Percentiles rank a stretch among this genome's conserved stretches.
Evolutionary conservation across 768 basidiomycete species (phyloP).

Genomic region (Psilocybe sp.): DNA sequence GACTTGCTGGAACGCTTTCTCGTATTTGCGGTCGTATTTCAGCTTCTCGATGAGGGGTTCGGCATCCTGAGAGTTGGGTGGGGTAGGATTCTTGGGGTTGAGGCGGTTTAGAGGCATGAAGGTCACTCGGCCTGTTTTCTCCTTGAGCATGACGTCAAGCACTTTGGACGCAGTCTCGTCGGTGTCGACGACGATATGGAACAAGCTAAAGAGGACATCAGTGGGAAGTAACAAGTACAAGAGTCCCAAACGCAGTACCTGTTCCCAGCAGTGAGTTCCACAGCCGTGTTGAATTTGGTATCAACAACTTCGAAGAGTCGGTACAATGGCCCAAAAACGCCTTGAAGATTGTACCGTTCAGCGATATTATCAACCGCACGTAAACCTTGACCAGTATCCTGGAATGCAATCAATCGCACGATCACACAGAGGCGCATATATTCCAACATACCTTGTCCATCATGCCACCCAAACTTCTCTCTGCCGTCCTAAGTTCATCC

Average conservation of each 20-base stretch:
- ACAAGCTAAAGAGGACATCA: conserved; percentile 55
- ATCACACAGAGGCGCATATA: background rate
- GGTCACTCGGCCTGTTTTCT: conserved; percentile 92
- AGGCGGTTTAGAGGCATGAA: conserved; percentile 98
- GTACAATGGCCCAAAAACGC: conserved; percentile 93
- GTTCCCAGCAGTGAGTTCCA: conserved; percentile 94
- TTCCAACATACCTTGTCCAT: conserved; percentile 84
- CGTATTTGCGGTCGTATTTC: conserved; percentile 63
- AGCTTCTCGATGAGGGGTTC: conserved; percentile 84
- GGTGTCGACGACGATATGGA: conserved; percentile 97
- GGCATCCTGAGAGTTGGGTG: conserved; percentile 72
- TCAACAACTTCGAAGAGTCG: conserved; percentile 90
- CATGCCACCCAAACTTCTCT: conserved; percentile 79
- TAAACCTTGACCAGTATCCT: conserved; percentile 92
- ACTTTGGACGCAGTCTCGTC: conserved; percentile 90
- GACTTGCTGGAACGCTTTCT: conserved; percentile 92
- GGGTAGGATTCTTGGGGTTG: conserved; percentile 64
- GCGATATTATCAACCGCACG: conserved; percentile 84
- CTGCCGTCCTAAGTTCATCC: conserved; percentile 79
- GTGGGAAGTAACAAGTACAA: background rate
- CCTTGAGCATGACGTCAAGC: conserved; percentile 91
- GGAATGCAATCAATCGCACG: background rate
- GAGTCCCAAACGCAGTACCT: conserved; percentile 47
- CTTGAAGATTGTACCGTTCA: conserved; percentile 67
- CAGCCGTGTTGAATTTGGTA: conserved; percentile 83